phyloP scores from a whole-genome alignment of 140 eudicot species.

The Cichorium intybus region DNA sequence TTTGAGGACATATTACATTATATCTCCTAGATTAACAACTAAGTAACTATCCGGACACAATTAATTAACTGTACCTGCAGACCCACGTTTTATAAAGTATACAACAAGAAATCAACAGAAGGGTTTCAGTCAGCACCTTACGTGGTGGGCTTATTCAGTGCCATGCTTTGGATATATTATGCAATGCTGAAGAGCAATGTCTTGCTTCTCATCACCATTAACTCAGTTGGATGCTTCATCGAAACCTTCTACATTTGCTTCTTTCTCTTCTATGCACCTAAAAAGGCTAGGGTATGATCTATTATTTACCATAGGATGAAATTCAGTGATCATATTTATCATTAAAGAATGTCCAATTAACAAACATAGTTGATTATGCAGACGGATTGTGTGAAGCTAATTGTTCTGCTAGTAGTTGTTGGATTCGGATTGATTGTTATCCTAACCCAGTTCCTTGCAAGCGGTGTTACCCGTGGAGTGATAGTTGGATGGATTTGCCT shows the following conservation, averaged over 20 bases:
- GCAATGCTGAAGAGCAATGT: constrained; percentile 41
- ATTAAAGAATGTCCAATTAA: no score
- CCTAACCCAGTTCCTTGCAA: constrained; percentile 43
- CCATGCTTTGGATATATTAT: constrained; percentile 61
- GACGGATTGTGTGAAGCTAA: constrained; percentile 45
- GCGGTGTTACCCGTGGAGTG: constrained; percentile 31
- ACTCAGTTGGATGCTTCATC: constrained; percentile 47
- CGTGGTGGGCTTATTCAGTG: constrained; percentile 51
- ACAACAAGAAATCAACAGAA: constrained; percentile 60
- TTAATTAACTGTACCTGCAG: constrained; percentile 50
- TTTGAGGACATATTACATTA: no score
- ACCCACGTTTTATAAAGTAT: no score
- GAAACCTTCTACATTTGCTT: constrained; percentile 51
- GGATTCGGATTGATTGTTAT: constrained; percentile 50
- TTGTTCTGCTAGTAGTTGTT: constrained; percentile 30
- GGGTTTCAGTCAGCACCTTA: constrained; percentile 62
- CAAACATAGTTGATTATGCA: no score
- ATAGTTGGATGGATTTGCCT: constrained; percentile 74
- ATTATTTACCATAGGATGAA: no score
- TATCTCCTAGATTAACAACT: no score
- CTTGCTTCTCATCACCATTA: constrained; percentile 50
- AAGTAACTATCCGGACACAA: constrained; percentile 71
- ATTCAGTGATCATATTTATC: no score
- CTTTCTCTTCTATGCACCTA: no score
- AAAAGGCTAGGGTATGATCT: constrained; percentile 41